Base-by-base conservation (phyloP, 1,139 yeast species). In the Torulaspora globosa region DNA sequence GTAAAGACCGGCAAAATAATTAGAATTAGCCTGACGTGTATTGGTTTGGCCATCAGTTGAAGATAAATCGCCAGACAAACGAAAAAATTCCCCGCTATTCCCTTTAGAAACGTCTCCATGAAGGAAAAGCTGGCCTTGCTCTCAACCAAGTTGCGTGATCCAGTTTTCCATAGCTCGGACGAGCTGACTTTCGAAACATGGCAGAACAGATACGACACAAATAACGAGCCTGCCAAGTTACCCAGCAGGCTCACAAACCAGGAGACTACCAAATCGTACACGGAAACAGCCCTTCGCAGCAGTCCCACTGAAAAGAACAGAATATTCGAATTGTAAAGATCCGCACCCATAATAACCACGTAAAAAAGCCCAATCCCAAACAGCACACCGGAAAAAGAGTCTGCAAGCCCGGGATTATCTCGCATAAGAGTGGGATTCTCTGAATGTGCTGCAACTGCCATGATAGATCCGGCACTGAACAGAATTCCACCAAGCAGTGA, bases 31-130 rank as follows among this genome's bases (percentile, higher is more conserved):
- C 84, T 84, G 33, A 86, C 94, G 59, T 85, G 94, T n/a, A 82
- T 58, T 0, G 95, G 94, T 57, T 82, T 84, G 7, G 84, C 84
- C 80, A 84, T 76, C 30, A 86, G 68, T 60, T 85, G 94, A 44
- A 85, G 66, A 63, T 84, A 85, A 8, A 84, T 80, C 0, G 89
- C 94, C 39, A 85, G 66, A 43, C 82, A 78, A 19, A 85, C 94
- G 58, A 73, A 82, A 59, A 84, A 84, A 61, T 86, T 86, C 28
- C 92, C 90, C 0, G 84, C 88, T 30, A 82, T 74, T 1, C 79
- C 87, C 57, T 78, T 81, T 14, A 84, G 50, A 41, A 84, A 70
- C 1, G 82, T 81, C 55, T 83, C 72, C 41, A 76, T 74, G 59
- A 84, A 84, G 2, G 76, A 56, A 46, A 57, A 71, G 0, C 68